phyloP scores from a whole-genome alignment of 306 rosid species.

The Glycyrrhiza uralensis region DNA sequence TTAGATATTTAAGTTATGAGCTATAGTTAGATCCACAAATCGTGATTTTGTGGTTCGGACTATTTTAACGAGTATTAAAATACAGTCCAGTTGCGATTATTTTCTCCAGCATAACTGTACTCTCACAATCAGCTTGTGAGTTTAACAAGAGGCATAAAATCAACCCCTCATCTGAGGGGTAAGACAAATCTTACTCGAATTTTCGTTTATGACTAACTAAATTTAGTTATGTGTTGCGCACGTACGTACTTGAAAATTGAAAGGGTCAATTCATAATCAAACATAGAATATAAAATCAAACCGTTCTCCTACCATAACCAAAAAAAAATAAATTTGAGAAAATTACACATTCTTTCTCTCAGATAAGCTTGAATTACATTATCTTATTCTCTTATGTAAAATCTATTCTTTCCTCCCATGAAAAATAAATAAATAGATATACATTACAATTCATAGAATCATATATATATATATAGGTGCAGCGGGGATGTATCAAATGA shows the following conservation, averaged over 20 bases:
- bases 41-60: neutral
- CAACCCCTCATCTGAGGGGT: neutral
- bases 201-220: constrained; percentile 24
- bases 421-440: no score
- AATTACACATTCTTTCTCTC: no score
- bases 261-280: neutral
- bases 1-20: neutral
- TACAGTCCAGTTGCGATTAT: constrained; percentile 8
- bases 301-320: no score
- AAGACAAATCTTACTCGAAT: constrained; percentile 23
- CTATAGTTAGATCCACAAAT: neutral
- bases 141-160: neutral
- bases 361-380: no score
- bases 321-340: no score
- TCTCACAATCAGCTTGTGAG: neutral
- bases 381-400: no score
- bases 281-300: no score
- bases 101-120: constrained; percentile 21
- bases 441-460: no score
- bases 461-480: no score
- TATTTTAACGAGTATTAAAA: neutral
- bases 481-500: no score
- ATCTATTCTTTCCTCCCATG: no score
- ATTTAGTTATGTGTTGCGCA: constrained; percentile 20
- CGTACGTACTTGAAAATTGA: no score